Evolutionary conservation across 768 basidiomycete species (phyloP).

Genomic region (Russula griseocarnosa): DNA sequence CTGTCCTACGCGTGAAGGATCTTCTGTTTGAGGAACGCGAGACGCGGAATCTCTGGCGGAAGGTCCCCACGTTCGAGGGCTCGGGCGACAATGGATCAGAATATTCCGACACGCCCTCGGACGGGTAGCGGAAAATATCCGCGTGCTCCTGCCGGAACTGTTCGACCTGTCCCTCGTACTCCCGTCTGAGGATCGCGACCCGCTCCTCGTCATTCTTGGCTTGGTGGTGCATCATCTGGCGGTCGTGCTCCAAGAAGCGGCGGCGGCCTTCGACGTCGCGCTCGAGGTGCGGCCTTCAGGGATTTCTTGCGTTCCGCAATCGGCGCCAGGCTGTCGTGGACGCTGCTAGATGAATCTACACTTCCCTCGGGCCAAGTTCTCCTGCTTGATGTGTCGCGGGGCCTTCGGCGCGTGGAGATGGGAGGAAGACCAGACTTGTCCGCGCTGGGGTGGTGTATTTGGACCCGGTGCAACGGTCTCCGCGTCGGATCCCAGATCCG

Average conservation of each 20-base stretch:
- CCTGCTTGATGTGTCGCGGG: background rate
- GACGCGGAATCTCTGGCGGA: background rate
- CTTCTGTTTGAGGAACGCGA: background rate
- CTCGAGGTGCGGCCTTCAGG: background rate
- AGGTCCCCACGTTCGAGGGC: background rate
- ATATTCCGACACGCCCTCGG: too few relatives aligned
- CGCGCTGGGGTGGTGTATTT: background rate
- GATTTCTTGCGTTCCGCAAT: slow-evolving; percentile 1
- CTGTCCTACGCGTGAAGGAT: background rate
- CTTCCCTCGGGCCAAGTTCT: slow-evolving; percentile 6
- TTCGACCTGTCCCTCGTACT: background rate
- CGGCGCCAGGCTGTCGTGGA: slow-evolving; percentile 9
- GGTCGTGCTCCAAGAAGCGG: background rate
- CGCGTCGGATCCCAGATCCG: background rate
- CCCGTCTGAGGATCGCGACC: background rate
- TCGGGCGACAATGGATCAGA: too few relatives aligned
- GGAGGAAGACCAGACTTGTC: background rate
- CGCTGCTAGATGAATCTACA: background rate
- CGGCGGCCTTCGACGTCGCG: background rate
- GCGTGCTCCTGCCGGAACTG: background rate
- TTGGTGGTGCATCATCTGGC: background rate
- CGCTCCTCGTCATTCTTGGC: slow-evolving; percentile 1
- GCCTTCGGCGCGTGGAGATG: background rate
- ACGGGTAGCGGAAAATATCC: background rate
- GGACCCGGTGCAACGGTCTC: background rate